Evolutionary conservation across 306 rosid species (phyloP).

Genomic region (Begonia fuchsioides): DNA sequence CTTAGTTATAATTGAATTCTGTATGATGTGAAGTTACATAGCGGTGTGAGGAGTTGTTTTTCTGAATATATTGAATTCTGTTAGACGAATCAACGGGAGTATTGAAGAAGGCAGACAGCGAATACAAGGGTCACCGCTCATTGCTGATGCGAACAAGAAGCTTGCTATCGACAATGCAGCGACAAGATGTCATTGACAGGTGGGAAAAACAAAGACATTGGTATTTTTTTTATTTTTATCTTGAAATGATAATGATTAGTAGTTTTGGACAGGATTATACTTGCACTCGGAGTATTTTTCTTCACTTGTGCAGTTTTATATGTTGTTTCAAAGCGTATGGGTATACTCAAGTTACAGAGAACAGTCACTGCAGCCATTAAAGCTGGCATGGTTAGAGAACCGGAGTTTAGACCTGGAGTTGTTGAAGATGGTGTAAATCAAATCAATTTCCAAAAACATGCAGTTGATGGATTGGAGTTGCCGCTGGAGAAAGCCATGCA

Average conservation of each 20-base stretch:
- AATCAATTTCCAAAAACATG: constrained; percentile 25
- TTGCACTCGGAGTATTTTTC: constrained; percentile 49
- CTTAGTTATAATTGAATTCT: no score
- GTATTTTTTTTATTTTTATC: not conserved
- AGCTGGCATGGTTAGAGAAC: constrained; percentile 58
- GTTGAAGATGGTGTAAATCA: constrained; percentile 32
- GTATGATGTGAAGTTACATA: no score
- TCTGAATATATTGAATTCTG: constrained; percentile 11
- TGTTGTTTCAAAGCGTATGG: constrained; percentile 75
- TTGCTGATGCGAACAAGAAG: constrained; percentile 63
- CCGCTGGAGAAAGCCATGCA: constrained; percentile 37
- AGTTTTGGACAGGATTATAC: constrained; percentile 43
- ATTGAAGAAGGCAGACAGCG: constrained; percentile 68
- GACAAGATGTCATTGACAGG: constrained; percentile 92
- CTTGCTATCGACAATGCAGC: constrained; percentile 84
- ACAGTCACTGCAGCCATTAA: constrained; percentile 64
- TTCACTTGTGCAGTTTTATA: constrained; percentile 71
- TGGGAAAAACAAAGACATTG: constrained; percentile 9
- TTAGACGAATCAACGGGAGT: constrained; percentile 79
- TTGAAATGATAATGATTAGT: constrained; percentile 4
- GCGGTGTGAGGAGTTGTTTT: not conserved
- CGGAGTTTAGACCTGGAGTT: constrained; percentile 29
- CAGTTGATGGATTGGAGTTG: constrained; percentile 20
- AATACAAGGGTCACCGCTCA: constrained; percentile 82
- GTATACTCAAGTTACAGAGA: constrained; percentile 51